Percentiles rank a stretch among this genome's conserved stretches.
Evolutionary conservation across 805 yeast species (phyloP).

Genomic region (Pichia phayaonensis): DNA sequence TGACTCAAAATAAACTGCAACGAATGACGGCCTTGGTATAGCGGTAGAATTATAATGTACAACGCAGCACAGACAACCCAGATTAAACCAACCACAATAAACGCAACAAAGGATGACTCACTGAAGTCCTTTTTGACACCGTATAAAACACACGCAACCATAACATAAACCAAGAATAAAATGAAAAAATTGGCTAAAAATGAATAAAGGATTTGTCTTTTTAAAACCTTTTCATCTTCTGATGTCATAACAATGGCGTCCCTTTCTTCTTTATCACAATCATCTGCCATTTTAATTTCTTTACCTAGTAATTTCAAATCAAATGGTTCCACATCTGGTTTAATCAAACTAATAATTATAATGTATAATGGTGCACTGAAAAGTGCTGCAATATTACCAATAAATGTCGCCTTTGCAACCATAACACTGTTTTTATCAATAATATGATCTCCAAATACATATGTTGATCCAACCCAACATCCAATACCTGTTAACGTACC

Average conservation of each 20-base stretch:
- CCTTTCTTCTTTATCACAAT: constrained; percentile 28
- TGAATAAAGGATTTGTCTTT: constrained; percentile 35
- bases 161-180: constrained; percentile 25
- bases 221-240: constrained; percentile 19
- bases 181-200: constrained; percentile 30
- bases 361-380: constrained; percentile 23
- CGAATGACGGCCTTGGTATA: constrained; percentile 28
- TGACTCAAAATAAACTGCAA: constrained; percentile 6
- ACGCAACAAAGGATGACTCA: constrained; percentile 30
- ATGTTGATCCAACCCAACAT: constrained; percentile 31
- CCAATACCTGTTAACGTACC: constrained; percentile 48
- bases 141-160: constrained; percentile 28
- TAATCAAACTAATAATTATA: constrained; percentile 23
- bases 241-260: constrained; percentile 20
- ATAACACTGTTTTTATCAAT: constrained; percentile 23
- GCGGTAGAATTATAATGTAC: constrained; percentile 32
- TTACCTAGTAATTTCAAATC: constrained; percentile 17
- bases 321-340: constrained; percentile 27
- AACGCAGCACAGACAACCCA: constrained; percentile 31
- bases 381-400: constrained; percentile 26
- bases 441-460: constrained; percentile 19
- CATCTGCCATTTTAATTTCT: constrained; percentile 28
- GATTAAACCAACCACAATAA: constrained; percentile 32
- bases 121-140: constrained; percentile 31
- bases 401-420: constrained; percentile 18